A percentile compares a stretch with the other conserved stretches of the same genome.
phyloP scores from a whole-genome alignment of 768 basidiomycete species.

The Tulasnella sp. region DNA sequence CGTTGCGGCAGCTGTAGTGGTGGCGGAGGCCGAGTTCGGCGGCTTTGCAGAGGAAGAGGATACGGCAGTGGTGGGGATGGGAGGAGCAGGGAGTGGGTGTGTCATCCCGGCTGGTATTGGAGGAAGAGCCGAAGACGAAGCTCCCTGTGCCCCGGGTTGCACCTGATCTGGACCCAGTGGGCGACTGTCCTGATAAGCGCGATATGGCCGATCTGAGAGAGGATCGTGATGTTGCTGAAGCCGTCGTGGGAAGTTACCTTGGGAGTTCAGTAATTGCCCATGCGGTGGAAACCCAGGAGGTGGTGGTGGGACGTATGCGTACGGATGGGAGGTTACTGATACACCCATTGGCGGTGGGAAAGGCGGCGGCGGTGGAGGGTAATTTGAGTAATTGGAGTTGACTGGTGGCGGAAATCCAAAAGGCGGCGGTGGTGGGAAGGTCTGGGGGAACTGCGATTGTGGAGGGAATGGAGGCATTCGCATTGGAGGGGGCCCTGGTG shows the following conservation, averaged over 20 bases:
- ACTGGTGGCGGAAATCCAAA: conserved; percentile 26
- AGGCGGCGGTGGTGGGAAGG: conserved; percentile 24
- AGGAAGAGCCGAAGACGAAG: conserved; percentile 19
- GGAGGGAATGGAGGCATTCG: conserved; percentile 21
- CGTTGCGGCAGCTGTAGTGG: conserved; percentile 29
- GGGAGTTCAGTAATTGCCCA: conserved; percentile 24
- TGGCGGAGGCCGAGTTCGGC: conserved; percentile 6
- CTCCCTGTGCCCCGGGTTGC: not conserved
- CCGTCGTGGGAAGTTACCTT: not conserved
- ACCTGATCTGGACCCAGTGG: conserved; percentile 28
- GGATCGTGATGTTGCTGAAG: conserved; percentile 58
- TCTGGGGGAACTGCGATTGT: conserved; percentile 24
- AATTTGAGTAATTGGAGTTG: conserved; percentile 8
- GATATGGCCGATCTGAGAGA: conserved; percentile 60
- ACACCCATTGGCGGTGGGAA: conserved; percentile 37
- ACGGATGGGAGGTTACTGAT: not conserved
- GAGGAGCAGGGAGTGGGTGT: conserved; percentile 19
- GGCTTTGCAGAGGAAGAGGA: conserved; percentile 20
- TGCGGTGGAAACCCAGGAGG: conserved; percentile 26
- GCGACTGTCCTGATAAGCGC: conserved; percentile 69
- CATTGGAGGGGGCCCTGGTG: conserved; percentile 25
- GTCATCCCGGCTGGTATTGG: conserved; percentile 31
- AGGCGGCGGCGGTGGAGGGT: conserved; percentile 46
- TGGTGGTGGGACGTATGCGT: conserved; percentile 7
- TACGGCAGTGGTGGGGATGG: conserved; percentile 7